A percentile compares a stretch with the other conserved stretches of the same genome.
Conservation (phyloP, 108 stramenopile genomes). For the Discostella pseudostelligera region DNA sequence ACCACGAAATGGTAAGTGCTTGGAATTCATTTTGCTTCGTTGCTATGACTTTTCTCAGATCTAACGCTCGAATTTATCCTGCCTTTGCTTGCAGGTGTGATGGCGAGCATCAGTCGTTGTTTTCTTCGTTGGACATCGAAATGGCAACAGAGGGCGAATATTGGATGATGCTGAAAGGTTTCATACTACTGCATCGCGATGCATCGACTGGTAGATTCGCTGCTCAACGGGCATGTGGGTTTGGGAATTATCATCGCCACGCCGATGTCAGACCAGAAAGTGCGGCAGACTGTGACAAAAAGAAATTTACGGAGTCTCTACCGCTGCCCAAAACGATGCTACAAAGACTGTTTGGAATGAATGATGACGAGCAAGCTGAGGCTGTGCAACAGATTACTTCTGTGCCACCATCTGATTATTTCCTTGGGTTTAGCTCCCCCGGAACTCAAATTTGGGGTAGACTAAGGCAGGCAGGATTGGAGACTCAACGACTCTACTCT, state of each 20-base stretch:
- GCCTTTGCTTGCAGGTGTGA: constrained; percentile 33
- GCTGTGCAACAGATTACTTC: constrained; percentile 37
- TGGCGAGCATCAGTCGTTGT: constrained; percentile 58
- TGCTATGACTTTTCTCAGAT: neutral
- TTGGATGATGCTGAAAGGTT: constrained; percentile 86
- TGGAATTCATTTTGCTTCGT: neutral
- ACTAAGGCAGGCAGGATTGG: constrained; percentile 83
- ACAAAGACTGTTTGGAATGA: constrained; percentile 49
- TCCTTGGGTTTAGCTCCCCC: constrained; percentile 56
- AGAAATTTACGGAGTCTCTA: constrained; percentile 30
- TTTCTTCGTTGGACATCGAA: constrained; percentile 80
- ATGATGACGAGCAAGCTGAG: constrained; percentile 44
- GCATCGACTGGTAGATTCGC: constrained; percentile 76
- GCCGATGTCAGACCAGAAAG: constrained; percentile 14
- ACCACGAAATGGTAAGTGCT: constrained; percentile 61
- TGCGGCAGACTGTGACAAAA: constrained; percentile 13
- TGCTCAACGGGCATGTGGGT: constrained; percentile 67
- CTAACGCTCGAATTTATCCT: neutral
- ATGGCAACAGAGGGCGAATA: constrained; percentile 87
- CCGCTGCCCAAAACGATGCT: constrained; percentile 24
- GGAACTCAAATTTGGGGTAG: constrained; percentile 93
- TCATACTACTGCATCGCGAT: constrained; percentile 83
- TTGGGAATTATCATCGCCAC: constrained; percentile 57
- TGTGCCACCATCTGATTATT: constrained; percentile 81
- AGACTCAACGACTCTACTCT: constrained; percentile 75